These are phyloP conservation scores for Apostasia ramifera DNA, from an alignment of 106 monocot species.

Conservation along the genomic window DNA sequence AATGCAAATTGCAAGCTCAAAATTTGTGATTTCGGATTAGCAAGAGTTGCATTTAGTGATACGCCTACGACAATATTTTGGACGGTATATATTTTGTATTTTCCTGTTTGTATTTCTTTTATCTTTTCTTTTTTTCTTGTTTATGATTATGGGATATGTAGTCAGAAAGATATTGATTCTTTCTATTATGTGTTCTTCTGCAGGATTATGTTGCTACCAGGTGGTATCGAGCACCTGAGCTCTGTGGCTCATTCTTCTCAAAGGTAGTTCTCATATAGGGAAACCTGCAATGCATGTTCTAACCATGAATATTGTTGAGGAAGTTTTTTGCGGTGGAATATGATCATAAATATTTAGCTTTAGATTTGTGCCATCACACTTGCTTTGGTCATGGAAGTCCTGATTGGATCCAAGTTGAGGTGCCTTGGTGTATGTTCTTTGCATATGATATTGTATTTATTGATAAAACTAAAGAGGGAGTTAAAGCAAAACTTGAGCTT, in stretches of 20 bases:
- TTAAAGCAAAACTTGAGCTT: too few relatives aligned
- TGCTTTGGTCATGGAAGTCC: too few relatives aligned
- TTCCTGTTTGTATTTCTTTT: neutral
- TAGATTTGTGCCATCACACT: too few relatives aligned
- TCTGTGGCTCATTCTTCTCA: constrained; percentile 94
- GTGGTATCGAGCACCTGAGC: constrained; percentile 93
- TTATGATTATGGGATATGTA: neutral
- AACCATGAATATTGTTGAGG: too few relatives aligned
- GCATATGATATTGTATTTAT: too few relatives aligned
- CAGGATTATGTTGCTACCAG: constrained; percentile 99
- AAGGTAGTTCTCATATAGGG: constrained; percentile 35
- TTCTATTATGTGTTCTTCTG: constrained; percentile 1
- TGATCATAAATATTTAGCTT: too few relatives aligned
- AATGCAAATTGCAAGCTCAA: constrained; percentile 71
- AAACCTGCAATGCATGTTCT: neutral
- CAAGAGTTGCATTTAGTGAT: constrained; percentile 60
- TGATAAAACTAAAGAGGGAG: too few relatives aligned
- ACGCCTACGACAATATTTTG: constrained; percentile 59
- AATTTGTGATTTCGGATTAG: constrained; percentile 71
- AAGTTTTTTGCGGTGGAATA: neutral
- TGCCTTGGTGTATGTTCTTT: too few relatives aligned
- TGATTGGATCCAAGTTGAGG: too few relatives aligned
- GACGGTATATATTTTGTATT: constrained; percentile 35
- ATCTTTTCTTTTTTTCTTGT: neutral
- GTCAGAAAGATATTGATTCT: neutral